Conservation (phyloP, 2,329 filamentous ascomycete species). For the Diplodia seriata region DNA sequence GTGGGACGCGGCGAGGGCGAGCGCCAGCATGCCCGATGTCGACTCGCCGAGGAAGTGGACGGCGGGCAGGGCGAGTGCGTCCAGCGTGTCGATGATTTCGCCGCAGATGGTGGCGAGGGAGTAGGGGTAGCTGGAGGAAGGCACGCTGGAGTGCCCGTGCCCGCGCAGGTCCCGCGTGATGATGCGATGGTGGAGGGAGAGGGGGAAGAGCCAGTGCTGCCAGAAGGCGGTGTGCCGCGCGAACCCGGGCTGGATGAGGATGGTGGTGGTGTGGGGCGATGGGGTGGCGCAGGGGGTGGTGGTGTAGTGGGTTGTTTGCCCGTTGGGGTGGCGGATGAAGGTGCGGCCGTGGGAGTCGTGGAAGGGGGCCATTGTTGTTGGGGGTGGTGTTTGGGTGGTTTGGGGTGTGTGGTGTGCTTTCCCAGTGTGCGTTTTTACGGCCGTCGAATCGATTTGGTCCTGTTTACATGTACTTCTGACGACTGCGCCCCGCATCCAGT, state of each 20-base stretch:
- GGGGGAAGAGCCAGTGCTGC: too few relatives aligned
- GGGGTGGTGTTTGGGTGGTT: not conserved
- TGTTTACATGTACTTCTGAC: not conserved
- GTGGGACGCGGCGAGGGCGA: slow-evolving; percentile 44
- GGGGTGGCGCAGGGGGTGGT: too few relatives aligned
- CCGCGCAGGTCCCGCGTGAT: slow-evolving; percentile 46
- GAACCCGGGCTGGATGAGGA: slow-evolving; percentile 50
- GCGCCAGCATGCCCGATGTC: slow-evolving; percentile 46
- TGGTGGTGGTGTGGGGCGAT: too few relatives aligned
- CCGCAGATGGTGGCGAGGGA: slow-evolving; percentile 42
- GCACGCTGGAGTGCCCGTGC: slow-evolving; percentile 44
- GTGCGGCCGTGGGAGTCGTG: slow-evolving; percentile 39
- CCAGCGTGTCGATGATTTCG: slow-evolving; percentile 46
- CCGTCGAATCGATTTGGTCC: slow-evolving; percentile 7
- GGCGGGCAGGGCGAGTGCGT: slow-evolving; percentile 42
- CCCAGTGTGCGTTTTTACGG: too few relatives aligned
- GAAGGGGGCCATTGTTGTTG: not conserved
- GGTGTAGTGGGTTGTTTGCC: slow-evolving; percentile 45
- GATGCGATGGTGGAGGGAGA: too few relatives aligned
- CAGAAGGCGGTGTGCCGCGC: slow-evolving; percentile 45
- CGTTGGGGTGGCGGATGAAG: slow-evolving; percentile 41
- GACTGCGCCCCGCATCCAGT: not conserved
- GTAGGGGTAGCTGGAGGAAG: too few relatives aligned
- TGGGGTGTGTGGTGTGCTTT: too few relatives aligned
- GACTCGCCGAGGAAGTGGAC: slow-evolving; percentile 48